Percentiles rank a stretch among this genome's conserved stretches.
phyloP scores from a whole-genome alignment of 2,329 filamentous ascomycete species.

The Cladosporium phlei region DNA sequence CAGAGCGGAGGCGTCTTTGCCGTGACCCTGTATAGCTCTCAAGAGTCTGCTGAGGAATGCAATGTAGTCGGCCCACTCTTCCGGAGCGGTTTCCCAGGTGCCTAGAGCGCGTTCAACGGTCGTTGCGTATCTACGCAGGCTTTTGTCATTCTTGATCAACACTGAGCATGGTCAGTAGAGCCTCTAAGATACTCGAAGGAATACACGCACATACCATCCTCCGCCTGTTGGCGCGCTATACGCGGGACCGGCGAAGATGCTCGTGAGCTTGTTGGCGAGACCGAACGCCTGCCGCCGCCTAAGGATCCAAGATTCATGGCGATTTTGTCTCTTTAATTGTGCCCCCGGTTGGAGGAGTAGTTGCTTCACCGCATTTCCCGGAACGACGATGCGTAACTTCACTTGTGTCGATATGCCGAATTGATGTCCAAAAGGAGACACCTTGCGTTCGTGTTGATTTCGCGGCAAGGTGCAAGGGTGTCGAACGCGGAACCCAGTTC shows the following conservation, averaged over 20 bases:
- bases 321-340: not conserved
- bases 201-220: slow-evolving; percentile 61
- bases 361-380: not conserved
- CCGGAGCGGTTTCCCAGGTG: slow-evolving; percentile 85
- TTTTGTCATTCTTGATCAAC: slow-evolving; percentile 56
- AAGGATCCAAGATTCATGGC: slow-evolving; percentile 12
- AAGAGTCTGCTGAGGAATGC: slow-evolving; percentile 87
- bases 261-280: slow-evolving; percentile 77
- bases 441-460: slow-evolving; percentile 13
- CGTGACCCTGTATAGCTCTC: slow-evolving; percentile 88
- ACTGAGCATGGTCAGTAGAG: slow-evolving; percentile 11
- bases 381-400: not conserved
- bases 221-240: slow-evolving; percentile 71
- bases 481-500: too few relatives aligned
- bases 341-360: not conserved
- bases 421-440: slow-evolving; percentile 5
- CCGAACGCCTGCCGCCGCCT: slow-evolving; percentile 11
- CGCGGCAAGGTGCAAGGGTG: too few relatives aligned
- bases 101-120: slow-evolving; percentile 81
- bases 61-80: slow-evolving; percentile 99
- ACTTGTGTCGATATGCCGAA: not conserved
- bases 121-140: slow-evolving; percentile 81
- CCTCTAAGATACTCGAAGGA: not conserved
- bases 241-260: slow-evolving; percentile 70
- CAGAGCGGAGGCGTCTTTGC: slow-evolving; percentile 64